phyloP scores from a whole-genome alignment of 2,329 filamentous ascomycete genomes.

The Ustilaginoidea virens region DNA sequence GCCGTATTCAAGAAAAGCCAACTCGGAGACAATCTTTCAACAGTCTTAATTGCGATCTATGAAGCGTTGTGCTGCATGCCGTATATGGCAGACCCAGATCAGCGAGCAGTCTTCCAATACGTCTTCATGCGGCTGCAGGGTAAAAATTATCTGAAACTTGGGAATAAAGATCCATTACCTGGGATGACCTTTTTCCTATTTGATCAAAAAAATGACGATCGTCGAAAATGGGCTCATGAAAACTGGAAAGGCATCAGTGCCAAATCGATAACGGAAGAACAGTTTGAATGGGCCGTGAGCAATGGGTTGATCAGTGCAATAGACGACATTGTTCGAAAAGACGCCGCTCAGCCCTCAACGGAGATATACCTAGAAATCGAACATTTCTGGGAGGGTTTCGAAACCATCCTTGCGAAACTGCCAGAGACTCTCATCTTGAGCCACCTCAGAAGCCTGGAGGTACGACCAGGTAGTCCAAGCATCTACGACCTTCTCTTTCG shows the following conservation, averaged over 20 bases:
- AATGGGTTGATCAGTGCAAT: slow-evolving; percentile 57
- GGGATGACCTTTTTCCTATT: slow-evolving; percentile 80
- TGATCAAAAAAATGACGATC: slow-evolving; percentile 39
- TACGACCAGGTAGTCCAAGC: slow-evolving; percentile 42
- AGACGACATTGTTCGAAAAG: slow-evolving; percentile 38
- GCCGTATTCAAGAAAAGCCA: slow-evolving; percentile 29
- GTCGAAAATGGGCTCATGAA: slow-evolving; percentile 21
- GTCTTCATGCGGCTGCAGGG: slow-evolving; percentile 63
- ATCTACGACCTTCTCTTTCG: slow-evolving; percentile 47
- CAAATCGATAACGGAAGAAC: slow-evolving; percentile 45
- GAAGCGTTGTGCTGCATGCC: slow-evolving; percentile 76
- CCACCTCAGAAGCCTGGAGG: slow-evolving; percentile 63
- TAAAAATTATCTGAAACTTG: slow-evolving; percentile 63
- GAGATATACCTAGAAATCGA: slow-evolving; percentile 35
- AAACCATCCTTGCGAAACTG: slow-evolving; percentile 57
- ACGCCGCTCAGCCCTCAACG: slow-evolving; percentile 17
- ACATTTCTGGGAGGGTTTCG: slow-evolving; percentile 66
- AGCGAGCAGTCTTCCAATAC: slow-evolving; percentile 52
- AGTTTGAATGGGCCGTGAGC: slow-evolving; percentile 80
- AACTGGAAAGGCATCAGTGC: slow-evolving; percentile 36
- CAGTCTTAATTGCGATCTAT: slow-evolving; percentile 66
- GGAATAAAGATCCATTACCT: slow-evolving; percentile 56
- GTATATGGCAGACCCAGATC: slow-evolving; percentile 46
- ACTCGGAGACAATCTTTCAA: slow-evolving; percentile 31
- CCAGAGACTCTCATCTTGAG: slow-evolving; percentile 61